Evolutionary conservation across 2,329 filamentous ascomycete genomes (phyloP), one percentile per base, ranked within the genome.

Genomic region (Fusarium pseudograminearum): DNA sequence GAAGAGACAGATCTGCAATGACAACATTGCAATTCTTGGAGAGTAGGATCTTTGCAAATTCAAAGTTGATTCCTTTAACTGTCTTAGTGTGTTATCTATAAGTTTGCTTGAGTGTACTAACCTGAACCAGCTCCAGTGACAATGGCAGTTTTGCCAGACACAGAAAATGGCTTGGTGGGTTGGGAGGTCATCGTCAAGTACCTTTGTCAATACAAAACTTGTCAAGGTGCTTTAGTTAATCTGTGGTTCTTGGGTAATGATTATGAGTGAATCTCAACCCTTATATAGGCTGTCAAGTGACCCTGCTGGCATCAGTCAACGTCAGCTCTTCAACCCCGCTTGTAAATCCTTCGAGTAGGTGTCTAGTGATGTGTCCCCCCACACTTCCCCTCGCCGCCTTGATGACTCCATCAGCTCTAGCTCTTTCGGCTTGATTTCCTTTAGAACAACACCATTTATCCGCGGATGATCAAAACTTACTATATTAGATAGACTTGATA

Each of bases 11-110:
- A 67, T 85, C 83, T 40, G 80, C 83, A 7, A 85, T 70, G 6
- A 84, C 71, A 18, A 85, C 83, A 53, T 82, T 83, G 74, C 83
- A 84, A 38, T 76, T 75, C 26, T 76, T 76, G 10, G 70, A 69
- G 1, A 85, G 76, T 3, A 86, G 78, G 0, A 84, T 76, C 22
- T 78, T 69, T 7, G 82, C 81, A 44, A 85, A 85, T 5, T 74
- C 75, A 12, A 85, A 53, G 30, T 66, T 67, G 10, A 73, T 73
- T 16, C 71, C 70, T 72, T 20, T 0, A 36, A 3, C 12, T 0
- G 0, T 18, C 2, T 60, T 14, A 53, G 56, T 28, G 4, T 11
- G 1, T 12, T 10, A 2, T 14, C 1, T 2, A 2, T 2, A 2
- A 1, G 14, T 9, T 6, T 4, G 3, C 10, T 6, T 6, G 2